phyloP scores from a whole-genome alignment of 2,329 filamentous ascomycete species.

The Fusarium illudens region DNA sequence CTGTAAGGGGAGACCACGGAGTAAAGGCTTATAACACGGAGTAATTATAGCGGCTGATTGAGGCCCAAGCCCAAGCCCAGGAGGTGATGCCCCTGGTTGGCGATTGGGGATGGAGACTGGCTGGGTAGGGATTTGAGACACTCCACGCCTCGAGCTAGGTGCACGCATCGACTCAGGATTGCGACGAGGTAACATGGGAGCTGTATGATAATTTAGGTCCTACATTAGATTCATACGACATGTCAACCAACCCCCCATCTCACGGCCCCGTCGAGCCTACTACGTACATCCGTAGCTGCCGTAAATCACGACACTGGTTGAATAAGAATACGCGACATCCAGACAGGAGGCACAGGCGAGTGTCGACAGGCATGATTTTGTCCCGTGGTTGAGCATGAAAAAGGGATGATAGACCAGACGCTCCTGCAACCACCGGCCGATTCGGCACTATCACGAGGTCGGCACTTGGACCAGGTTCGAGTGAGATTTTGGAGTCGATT shows the following conservation, averaged over 20 bases:
- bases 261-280: neutral
- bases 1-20: constrained; percentile 23
- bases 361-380: neutral
- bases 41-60: constrained; percentile 27
- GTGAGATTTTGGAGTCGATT: neutral
- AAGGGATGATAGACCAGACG: constrained; percentile 27
- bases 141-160: constrained; percentile 27
- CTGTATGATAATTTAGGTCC: constrained; percentile 7
- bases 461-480: constrained; percentile 21
- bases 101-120: constrained; percentile 9
- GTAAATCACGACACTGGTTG: neutral
- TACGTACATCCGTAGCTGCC: neutral
- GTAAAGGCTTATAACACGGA: constrained; percentile 25
- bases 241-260: constrained; percentile 15
- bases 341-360: neutral
- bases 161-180: constrained; percentile 20
- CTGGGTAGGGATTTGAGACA: constrained; percentile 27
- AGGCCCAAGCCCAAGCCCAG: constrained; percentile 23
- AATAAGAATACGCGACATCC: neutral
- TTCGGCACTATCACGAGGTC: constrained; percentile 15
- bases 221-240: constrained; percentile 14
- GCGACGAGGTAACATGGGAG: constrained; percentile 17
- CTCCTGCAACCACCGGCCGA: constrained; percentile 13
- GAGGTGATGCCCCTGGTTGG: constrained; percentile 24
- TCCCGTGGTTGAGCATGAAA: constrained; percentile 17